phyloP scores from a whole-genome alignment of 2,329 filamentous ascomycete species.

The Coniella vitis region DNA sequence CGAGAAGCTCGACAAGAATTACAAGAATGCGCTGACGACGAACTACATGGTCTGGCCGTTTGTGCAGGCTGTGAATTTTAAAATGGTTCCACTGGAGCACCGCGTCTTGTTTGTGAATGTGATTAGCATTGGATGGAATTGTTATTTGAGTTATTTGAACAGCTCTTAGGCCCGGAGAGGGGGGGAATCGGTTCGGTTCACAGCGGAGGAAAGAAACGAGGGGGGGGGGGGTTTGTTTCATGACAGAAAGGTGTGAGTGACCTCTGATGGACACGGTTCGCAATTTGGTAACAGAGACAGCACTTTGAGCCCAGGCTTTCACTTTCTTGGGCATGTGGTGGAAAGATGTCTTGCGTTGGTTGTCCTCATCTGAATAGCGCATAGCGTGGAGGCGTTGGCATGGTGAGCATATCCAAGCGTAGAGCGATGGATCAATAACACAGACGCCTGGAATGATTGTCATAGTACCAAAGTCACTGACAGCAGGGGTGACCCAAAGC shows the following conservation, averaged over 20 bases:
- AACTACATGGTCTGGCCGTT: conserved; percentile 87
- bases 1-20: conserved; percentile 68
- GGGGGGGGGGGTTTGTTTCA: neutral
- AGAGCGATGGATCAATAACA: neutral
- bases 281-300: too few species aligned
- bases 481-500: too few species aligned
- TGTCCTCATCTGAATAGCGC: too few species aligned
- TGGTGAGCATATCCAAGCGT: too few species aligned
- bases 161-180: too few species aligned
- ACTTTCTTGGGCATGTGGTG: too few species aligned
- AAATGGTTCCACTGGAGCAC: conserved; percentile 75
- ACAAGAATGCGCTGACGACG: conserved; percentile 63
- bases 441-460: too few species aligned
- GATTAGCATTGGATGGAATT: conserved; percentile 62
- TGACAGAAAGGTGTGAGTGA: too few species aligned
- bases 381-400: neutral
- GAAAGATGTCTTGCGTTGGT: neutral
- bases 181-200: neutral
- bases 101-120: conserved; percentile 82
- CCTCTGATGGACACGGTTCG: too few species aligned
- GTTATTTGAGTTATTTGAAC: conserved; percentile 57
- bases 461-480: too few species aligned
- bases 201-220: neutral
- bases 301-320: too few species aligned
- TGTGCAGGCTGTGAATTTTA: conserved; percentile 84